Percentiles rank a stretch among this genome's conserved stretches.
Evolutionary conservation across 768 basidiomycete genomes (phyloP).

Genomic region (Amanita exitialis): DNA sequence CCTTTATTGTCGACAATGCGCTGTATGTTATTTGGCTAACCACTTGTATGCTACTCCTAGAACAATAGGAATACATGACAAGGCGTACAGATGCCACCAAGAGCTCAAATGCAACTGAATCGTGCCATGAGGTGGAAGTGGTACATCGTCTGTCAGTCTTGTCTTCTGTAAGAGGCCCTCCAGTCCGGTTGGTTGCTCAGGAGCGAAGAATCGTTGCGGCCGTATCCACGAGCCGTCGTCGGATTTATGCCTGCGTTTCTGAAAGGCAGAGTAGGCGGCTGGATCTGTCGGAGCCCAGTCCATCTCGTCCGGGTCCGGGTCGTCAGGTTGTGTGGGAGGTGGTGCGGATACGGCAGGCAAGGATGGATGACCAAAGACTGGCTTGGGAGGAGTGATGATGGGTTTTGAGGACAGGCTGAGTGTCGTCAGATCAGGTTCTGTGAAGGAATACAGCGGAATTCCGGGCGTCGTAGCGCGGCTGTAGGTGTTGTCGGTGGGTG

Average conservation of each 20-base stretch:
- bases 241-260: constrained; percentile 14
- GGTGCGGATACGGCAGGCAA: constrained; percentile 24
- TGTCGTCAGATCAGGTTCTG: constrained; percentile 48
- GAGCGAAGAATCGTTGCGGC: constrained; percentile 69
- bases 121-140: not conserved
- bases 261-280: constrained; percentile 10
- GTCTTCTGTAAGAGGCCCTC: constrained; percentile 61
- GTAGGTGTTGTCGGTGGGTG: constrained; percentile 21
- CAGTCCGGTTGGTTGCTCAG: constrained; percentile 69
- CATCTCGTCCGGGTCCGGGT: constrained; percentile 31
- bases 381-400: constrained; percentile 33
- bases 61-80: not conserved
- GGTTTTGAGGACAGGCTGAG: constrained; percentile 61
- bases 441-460: constrained; percentile 8
- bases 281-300: constrained; percentile 60
- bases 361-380: constrained; percentile 67
- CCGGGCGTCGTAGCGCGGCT: constrained; percentile 12
- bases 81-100: not conserved
- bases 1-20: not conserved
- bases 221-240: constrained; percentile 45
- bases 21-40: not conserved
- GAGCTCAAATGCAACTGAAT: not conserved
- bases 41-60: not conserved
- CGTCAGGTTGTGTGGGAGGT: constrained; percentile 18
- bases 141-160: constrained; percentile 34